Conservation (phyloP, 768 basidiomycete species). For the Russula lepida region DNA sequence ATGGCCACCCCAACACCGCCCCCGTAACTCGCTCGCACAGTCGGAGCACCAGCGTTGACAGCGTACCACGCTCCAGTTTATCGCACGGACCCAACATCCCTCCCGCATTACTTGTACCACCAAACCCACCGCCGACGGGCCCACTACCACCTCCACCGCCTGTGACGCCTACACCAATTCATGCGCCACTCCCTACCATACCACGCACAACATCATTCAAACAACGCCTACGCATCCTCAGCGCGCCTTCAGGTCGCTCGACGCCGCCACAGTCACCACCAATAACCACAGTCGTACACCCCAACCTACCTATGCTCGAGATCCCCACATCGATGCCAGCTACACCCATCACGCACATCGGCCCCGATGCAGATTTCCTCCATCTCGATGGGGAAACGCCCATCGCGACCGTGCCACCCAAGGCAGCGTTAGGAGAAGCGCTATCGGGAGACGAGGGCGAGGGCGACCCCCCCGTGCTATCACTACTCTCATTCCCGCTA, state of each 20-base stretch:
- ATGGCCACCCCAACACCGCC: constrained; percentile 38
- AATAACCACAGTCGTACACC: constrained; percentile 20
- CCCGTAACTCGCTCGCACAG: constrained; percentile 22
- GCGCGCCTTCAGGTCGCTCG: constrained; percentile 31
- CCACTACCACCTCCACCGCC: constrained; percentile 33
- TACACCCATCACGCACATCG: constrained; percentile 45
- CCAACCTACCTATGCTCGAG: constrained; percentile 16
- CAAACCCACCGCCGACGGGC: constrained; percentile 38
- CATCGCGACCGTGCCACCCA: background rate
- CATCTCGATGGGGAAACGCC: constrained; percentile 28
- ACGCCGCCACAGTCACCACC: constrained; percentile 26
- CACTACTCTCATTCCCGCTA: constrained; percentile 8
- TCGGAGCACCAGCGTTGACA: constrained; percentile 24
- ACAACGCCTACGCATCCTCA: constrained; percentile 60
- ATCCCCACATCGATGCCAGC: constrained; percentile 27
- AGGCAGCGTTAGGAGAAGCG: background rate
- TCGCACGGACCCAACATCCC: constrained; percentile 39
- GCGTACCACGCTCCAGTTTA: constrained; percentile 27
- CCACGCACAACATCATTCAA: constrained; percentile 31
- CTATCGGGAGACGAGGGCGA: background rate
- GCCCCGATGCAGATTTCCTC: constrained; percentile 55
- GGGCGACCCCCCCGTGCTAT: background rate
- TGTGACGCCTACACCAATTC: constrained; percentile 21
- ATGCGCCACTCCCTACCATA: constrained; percentile 14
- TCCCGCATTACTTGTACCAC: constrained; percentile 31